Percentiles rank a stretch among this genome's conserved stretches.
phyloP scores from a whole-genome alignment of 176 grass and related monocot species.

The Alloteropsis semialata region DNA sequence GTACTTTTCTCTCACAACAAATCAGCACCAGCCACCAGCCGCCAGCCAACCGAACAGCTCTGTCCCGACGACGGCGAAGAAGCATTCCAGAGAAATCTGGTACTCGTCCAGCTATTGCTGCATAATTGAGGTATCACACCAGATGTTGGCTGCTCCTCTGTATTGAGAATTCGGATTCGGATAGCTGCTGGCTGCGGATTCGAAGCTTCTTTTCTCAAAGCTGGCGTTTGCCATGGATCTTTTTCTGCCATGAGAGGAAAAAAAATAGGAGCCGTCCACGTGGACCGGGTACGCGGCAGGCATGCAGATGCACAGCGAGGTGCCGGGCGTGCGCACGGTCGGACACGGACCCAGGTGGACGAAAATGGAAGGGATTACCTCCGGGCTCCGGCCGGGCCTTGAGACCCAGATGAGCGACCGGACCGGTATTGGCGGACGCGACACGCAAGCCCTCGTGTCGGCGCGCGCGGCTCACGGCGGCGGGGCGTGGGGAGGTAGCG shows the following conservation, averaged over 20 bases:
- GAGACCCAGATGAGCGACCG: too few species aligned
- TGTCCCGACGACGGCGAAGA: neutral
- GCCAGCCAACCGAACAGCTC: too few species aligned
- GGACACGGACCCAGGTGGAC: too few species aligned
- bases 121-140: neutral
- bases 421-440: too few species aligned
- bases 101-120: neutral
- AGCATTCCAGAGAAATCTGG: neutral
- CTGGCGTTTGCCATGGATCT: neutral
- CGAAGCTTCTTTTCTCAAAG: neutral
- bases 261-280: neutral
- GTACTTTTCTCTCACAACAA: too few species aligned
- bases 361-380: too few species aligned
- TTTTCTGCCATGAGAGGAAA: neutral
- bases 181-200: neutral
- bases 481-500: neutral
- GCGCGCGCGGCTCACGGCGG: neutral
- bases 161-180: neutral
- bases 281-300: neutral
- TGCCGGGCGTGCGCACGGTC: neutral
- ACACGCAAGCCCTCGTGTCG: neutral
- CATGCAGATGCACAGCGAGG: neutral
- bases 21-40: too few species aligned
- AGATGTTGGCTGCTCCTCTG: neutral
- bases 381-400: too few species aligned